Evolutionary conservation across 2,329 filamentous ascomycete genomes (phyloP), one percentile per base, ranked within the genome.

Genomic region (Dactylonectria macrodidyma): DNA sequence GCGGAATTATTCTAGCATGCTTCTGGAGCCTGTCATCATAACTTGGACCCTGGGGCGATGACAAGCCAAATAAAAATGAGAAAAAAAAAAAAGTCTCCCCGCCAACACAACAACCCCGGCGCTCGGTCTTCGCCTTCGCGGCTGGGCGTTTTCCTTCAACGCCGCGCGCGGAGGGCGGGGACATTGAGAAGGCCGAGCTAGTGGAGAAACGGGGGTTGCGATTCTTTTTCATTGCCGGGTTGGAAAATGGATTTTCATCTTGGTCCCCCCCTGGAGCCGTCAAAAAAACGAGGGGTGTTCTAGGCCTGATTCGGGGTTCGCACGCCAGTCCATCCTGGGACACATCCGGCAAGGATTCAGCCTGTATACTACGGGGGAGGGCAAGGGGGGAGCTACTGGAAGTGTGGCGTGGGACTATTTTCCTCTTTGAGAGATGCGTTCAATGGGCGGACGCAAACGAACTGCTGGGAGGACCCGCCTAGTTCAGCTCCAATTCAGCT

Each of bases 231-330:
- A 30, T 30, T 30, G 26, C 26, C 26, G 26, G 26, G 19, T 19
- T 30, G 4, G 4, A 30, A 30, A 30, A 30, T 30, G 26, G 26
- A 30, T 30, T 30, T 7, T 30, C 26, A 30, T 30, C 26, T 30
- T 30, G 26, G 26, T 30, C 26, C 26, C 26, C 26, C 26, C 26
- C 26, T 30, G 26, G 26, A 30, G 26, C 26, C 26, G 7, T 30
- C 26, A 30, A 7, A 30, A 30, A 30, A 30, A 30, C 26, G 12
- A 41, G 38, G 38, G 36, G 36, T 38, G 7, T 52, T 26, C 50
- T 52, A 52, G 33, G 26, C 26, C 50, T 52, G 14, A 52, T 52
- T 52, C 50, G 30, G 50, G 50, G 26, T n/a, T 46, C 44, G 44
- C 44, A 16, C 41, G 41, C n/a, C 41, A 44, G 16, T 41, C 38